Conservation (phyloP, 1,284 basidiomycete genomes). For the Somion occarium region DNA sequence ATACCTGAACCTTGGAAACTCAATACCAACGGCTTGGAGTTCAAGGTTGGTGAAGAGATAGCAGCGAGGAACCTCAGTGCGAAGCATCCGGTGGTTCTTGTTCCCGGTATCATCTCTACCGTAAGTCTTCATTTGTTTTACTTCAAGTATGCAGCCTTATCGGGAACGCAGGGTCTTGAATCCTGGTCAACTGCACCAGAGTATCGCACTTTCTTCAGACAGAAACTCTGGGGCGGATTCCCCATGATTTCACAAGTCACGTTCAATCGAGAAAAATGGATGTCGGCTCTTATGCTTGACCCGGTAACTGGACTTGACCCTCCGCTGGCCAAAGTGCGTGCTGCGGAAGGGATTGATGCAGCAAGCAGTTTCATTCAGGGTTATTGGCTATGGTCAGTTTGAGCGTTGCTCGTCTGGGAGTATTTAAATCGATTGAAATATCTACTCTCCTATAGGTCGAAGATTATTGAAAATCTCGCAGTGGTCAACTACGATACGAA, state of each 20-base stretch:
- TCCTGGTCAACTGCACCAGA: constrained; percentile 84
- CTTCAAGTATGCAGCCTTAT: not conserved
- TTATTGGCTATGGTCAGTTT: constrained; percentile 87
- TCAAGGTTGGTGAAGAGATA: constrained; percentile 76
- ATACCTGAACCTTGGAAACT: constrained; percentile 79
- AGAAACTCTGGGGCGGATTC: constrained; percentile 84
- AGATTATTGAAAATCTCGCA: constrained; percentile 92
- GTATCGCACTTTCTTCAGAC: constrained; percentile 76
- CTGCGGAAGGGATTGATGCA: constrained; percentile 88
- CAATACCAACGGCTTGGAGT: constrained; percentile 79
- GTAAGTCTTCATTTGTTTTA: constrained; percentile 33
- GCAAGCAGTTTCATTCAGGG: constrained; percentile 91
- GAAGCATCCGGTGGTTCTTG: constrained; percentile 73
- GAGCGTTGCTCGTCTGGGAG: too few species aligned
- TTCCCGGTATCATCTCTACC: constrained; percentile 79
- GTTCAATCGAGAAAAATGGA: constrained; percentile 86
- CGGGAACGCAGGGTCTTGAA: constrained; percentile 61
- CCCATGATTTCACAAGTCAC: constrained; percentile 86
- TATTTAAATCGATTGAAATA: not conserved
- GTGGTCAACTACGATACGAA: constrained; percentile 90
- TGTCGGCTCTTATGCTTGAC: constrained; percentile 87
- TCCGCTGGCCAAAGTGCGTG: constrained; percentile 83
- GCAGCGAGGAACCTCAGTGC: constrained; percentile 64
- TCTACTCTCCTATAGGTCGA: constrained; percentile 50
- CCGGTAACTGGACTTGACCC: constrained; percentile 91